These are phyloP conservation scores for Rhizopogon vulgaris DNA, from an alignment of 768 basidiomycete species.

Conservation along the genomic window DNA sequence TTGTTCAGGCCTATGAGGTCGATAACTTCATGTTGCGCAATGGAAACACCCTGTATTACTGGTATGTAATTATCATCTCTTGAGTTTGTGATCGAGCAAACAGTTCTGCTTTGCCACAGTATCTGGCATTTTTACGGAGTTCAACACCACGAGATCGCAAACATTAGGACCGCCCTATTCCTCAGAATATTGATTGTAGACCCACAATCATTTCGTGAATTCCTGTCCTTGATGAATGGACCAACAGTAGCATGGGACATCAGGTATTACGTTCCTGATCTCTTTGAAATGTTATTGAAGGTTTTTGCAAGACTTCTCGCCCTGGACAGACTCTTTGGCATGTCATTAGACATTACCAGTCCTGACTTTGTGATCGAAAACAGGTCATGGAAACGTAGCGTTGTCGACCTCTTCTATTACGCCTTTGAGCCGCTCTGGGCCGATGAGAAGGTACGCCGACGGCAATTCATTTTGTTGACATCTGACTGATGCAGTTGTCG, in stretches of 20 bases:
- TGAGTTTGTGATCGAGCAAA: neutral
- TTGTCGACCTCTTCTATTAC: constrained; percentile 49
- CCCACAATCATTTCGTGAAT: constrained; percentile 49
- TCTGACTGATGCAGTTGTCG: neutral
- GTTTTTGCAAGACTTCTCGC: constrained; percentile 22
- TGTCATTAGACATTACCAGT: constrained; percentile 61
- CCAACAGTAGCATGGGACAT: neutral
- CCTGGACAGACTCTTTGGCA: constrained; percentile 47
- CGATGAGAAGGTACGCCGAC: constrained; percentile 48
- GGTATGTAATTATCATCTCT: constrained; percentile 32
- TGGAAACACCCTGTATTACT: constrained; percentile 47
- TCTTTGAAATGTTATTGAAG: constrained; percentile 39
- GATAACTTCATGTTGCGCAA: constrained; percentile 71
- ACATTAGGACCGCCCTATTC: constrained; percentile 49
- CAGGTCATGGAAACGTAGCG: constrained; percentile 61
- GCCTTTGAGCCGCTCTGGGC: constrained; percentile 63
- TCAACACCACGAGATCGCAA: constrained; percentile 48
- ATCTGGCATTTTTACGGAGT: constrained; percentile 65
- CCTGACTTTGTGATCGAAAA: constrained; percentile 57
- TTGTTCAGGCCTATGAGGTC: constrained; percentile 60
- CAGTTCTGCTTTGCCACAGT: constrained; percentile 28
- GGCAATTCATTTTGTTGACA: neutral
- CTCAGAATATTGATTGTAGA: constrained; percentile 59
- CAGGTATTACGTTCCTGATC: constrained; percentile 23
- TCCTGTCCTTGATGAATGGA: constrained; percentile 32